A percentile compares a stretch with the other conserved stretches of the same genome.
Conservation (phyloP, 2,329 filamentous ascomycete species). For the Colletotrichum orbiculare region DNA sequence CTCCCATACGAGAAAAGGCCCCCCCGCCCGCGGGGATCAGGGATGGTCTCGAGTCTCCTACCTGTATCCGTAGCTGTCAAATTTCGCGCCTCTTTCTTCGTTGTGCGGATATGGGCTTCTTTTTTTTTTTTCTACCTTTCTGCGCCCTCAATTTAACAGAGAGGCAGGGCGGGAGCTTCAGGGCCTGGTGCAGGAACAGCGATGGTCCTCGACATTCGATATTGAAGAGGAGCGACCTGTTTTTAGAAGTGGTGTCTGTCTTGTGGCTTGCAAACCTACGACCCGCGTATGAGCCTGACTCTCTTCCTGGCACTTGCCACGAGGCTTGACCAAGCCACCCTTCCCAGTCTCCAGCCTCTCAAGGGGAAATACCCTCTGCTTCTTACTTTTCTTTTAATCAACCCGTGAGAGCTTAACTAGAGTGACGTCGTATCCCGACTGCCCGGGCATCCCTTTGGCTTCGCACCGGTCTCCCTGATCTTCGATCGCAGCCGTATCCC, state of each 20-base stretch:
- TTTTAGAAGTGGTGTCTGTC: conserved; percentile 6
- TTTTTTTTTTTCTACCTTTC: no score
- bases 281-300: neutral
- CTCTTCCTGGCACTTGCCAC: conserved; percentile 20
- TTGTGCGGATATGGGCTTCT: no score
- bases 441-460: no score
- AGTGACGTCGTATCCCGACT: conserved; percentile 1
- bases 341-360: neutral
- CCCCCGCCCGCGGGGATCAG: neutral
- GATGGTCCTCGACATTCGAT: no score
- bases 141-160: no score
- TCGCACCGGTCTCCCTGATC: no score
- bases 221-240: no score
- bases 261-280: neutral
- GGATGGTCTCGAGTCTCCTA: neutral
- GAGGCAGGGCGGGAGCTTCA: no score
- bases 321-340: neutral
- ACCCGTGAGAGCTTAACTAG: conserved; percentile 14
- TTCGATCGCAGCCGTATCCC: conserved; percentile 8
- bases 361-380: neutral
- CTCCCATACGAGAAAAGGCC: conserved; percentile 20
- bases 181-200: neutral
- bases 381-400: conserved; percentile 11
- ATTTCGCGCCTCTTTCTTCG: no score
- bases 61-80: no score